phyloP scores from a whole-genome alignment of 2,329 filamentous ascomycete genomes.

The Penicillium sp. region DNA sequence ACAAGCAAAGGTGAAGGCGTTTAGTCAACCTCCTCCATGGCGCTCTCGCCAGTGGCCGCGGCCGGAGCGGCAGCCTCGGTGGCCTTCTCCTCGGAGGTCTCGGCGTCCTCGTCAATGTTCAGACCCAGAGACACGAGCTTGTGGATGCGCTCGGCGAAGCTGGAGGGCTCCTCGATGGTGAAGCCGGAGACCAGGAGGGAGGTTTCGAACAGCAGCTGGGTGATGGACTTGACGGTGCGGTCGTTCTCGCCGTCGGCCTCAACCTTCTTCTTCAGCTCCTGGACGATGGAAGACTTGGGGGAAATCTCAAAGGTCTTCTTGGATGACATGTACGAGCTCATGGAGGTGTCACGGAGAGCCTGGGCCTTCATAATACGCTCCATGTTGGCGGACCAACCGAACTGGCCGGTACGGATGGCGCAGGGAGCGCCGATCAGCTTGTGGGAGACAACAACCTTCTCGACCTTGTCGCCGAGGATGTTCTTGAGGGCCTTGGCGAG shows the following conservation, averaged over 20 bases:
- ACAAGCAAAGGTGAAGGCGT: conserved; percentile 21
- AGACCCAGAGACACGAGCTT: conserved; percentile 97
- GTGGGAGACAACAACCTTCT: conserved; percentile 99
- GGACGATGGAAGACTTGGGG: conserved; percentile 94
- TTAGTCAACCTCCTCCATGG: conserved; percentile 99
- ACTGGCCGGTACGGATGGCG: conserved; percentile 98
- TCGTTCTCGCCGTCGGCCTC: conserved; percentile 96
- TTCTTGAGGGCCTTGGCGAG: conserved; percentile 98
- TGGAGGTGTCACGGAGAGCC: conserved; percentile 98
- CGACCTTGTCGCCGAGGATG: conserved; percentile 97
- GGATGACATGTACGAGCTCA: conserved; percentile 99
- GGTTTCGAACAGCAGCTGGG: conserved; percentile 97
- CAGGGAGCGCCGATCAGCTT: conserved; percentile 92
- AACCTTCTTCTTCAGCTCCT: conserved; percentile 99
- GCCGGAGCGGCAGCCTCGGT: conserved; percentile 55
- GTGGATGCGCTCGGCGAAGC: conserved; percentile 98
- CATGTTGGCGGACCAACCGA: conserved; percentile 99
- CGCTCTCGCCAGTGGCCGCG: conserved; percentile 71
- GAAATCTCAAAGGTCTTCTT: conserved; percentile 99
- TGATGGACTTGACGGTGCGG: conserved; percentile 98
- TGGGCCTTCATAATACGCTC: conserved; percentile 99
- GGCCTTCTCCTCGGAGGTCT: conserved; percentile 55
- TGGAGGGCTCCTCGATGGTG: conserved; percentile 97
- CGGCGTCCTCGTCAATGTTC: conserved; percentile 92
- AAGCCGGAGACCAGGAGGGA: conserved; percentile 97